Evolutionary conservation across 225 moss, liverwort and hornwort genomes (phyloP).

Genomic region (Anthoceros angustus): DNA sequence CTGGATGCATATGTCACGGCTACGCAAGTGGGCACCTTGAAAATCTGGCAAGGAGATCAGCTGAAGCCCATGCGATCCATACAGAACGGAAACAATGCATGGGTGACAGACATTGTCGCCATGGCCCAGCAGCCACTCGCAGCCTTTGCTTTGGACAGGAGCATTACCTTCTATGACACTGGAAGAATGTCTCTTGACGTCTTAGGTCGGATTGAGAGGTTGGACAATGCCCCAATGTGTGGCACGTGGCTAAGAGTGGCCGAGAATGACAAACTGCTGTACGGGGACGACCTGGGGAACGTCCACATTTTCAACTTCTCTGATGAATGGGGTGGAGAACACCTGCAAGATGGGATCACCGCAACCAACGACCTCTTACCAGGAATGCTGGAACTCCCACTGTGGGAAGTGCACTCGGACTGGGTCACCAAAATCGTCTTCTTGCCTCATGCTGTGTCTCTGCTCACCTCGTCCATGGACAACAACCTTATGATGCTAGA

Average conservation of each 20-base stretch:
- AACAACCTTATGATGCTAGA: conserved; percentile 69
- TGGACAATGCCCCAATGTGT: conserved; percentile 96
- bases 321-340: conserved; percentile 91
- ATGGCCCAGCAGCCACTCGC: conserved; percentile 86
- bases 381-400: conserved; percentile 67
- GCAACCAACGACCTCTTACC: conserved; percentile 17
- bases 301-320: conserved; percentile 70
- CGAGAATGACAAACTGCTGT: conserved; percentile 83
- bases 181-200: conserved; percentile 85
- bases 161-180: conserved; percentile 97
- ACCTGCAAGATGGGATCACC: not conserved
- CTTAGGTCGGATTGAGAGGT: conserved; percentile 62
- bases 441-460: conserved; percentile 64
- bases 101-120: conserved; percentile 82
- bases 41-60: conserved; percentile 67
- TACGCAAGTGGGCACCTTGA: conserved; percentile 63
- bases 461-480: conserved; percentile 79
- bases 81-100: conserved; percentile 47
- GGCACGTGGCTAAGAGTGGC: conserved; percentile 78
- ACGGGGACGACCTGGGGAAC: conserved; percentile 74
- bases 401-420: conserved; percentile 59
- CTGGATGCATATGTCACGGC: conserved; percentile 59
- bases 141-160: conserved; percentile 69
- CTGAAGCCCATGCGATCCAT: conserved; percentile 47
- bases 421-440: conserved; percentile 81